Conservation (phyloP, 2,329 filamentous ascomycete genomes). For the Plenodomus tracheiphilus region DNA sequence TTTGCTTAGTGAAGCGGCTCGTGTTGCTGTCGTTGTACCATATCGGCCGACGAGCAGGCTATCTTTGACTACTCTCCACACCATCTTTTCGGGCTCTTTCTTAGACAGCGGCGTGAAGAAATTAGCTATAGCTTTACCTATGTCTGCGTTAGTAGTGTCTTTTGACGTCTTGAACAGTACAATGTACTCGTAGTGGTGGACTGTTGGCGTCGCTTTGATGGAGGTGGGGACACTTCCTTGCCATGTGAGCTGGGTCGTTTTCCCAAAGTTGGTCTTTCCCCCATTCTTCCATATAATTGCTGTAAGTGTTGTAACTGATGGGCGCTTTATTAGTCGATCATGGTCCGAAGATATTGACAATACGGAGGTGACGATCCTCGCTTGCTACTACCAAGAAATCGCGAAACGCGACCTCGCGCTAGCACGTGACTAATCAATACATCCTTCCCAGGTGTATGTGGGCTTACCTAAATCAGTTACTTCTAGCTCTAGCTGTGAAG, state of each 20-base stretch:
- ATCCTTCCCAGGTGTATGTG: too few species aligned
- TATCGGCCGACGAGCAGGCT: conserved; percentile 79
- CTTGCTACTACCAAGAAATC: conserved; percentile 14
- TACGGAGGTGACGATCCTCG: conserved; percentile 3
- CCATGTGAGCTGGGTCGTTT: conserved; percentile 47
- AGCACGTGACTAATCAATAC: conserved; percentile 31
- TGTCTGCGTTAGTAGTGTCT: conserved; percentile 2
- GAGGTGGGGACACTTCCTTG: conserved; percentile 60
- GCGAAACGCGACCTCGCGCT: conserved; percentile 34
- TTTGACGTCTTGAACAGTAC: not conserved
- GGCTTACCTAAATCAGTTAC: too few species aligned
- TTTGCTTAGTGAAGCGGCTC: conserved; percentile 17
- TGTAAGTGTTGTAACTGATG: not conserved
- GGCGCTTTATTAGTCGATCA: not conserved
- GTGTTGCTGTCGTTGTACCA: conserved; percentile 43
- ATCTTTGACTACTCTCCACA: conserved; percentile 69
- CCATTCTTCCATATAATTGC: conserved; percentile 15
- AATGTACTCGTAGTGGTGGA: conserved; percentile 59
- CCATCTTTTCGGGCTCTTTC: conserved; percentile 75
- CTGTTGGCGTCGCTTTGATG: conserved; percentile 58
- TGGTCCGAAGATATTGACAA: not conserved
- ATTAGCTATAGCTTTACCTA: conserved; percentile 71
- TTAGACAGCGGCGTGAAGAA: conserved; percentile 90
- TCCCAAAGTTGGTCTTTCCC: conserved; percentile 15
- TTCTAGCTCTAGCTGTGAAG: too few species aligned